Base-by-base conservation (phyloP, 2,329 filamentous ascomycete species). In the Apiospora sp. region DNA sequence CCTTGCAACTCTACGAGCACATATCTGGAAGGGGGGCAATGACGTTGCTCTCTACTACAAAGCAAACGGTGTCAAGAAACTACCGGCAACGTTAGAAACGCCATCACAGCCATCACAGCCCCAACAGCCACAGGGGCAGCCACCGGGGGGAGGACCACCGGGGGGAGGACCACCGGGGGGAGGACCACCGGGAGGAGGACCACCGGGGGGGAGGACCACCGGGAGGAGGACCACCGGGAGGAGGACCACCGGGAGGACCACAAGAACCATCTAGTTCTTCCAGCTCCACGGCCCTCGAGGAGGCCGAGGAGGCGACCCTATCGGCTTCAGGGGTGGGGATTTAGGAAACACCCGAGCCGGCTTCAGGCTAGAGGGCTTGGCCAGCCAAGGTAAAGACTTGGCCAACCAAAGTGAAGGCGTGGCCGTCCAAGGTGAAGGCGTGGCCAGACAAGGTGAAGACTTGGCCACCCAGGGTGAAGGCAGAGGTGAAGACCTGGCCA, bases 1-100 rank as follows among this genome's bases (percentile, higher is more conserved):
- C 48, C 89, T 99, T n/a, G 94, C 95, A 5, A 98, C 95, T 0
- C 91, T 99, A 61, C 92, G 96, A 44, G 92, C 95, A 2, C 95
- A 98, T 80, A 87, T 98, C 71, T 99, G 96, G 96, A 94, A 97
- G 78, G 94, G 94, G 61, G 94, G 94, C n/a, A 95, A 93, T 78
- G 96, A 99, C 83, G 93, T 99, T 75, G 84, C 97, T 71, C 86
- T 99, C 69, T 90, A 94, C 79, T 99, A 99, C 87, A 97, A 95
- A 80, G 88, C 93, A 70, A 99, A 98, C 78, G 95, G 95, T n/a
- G 91, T 90, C 79, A 96, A 94, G 83, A 86, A 89, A 73, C 85
- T 91, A 70, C 82, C 83, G 5, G 82, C 82, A 67, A 82, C 81
- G 69, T 77, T 80, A 4, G 76, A 78, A 67, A 72, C 74, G 13